phyloP scores from a whole-genome alignment of 345 rosid species.

The Citrus hindsii region DNA sequence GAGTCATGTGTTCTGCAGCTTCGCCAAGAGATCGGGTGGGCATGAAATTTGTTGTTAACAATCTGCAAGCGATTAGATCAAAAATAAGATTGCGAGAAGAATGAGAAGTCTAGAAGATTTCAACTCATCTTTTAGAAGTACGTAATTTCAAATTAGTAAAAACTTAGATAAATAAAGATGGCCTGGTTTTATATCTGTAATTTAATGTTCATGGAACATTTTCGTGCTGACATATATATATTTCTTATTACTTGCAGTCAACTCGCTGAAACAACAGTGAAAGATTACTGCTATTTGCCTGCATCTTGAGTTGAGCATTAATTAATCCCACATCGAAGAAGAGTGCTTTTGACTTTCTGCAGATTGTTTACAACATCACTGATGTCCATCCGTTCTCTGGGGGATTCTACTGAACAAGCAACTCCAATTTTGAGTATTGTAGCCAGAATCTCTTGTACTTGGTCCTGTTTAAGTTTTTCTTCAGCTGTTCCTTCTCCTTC shows the following conservation, averaged over 20 bases:
- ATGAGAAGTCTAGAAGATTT: neutral
- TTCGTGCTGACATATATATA: neutral
- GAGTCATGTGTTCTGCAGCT: constrained; percentile 18
- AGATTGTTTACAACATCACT: constrained; percentile 1
- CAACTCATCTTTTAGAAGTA: too few relatives aligned
- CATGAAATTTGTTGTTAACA: constrained; percentile 17
- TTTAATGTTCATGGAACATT: neutral
- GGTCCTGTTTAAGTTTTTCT: neutral
- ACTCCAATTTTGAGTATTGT: constrained; percentile 16
- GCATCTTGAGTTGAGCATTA: neutral
- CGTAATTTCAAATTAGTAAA: too few relatives aligned
- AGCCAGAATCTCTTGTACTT: constrained; percentile 12
- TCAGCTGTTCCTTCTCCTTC: neutral
- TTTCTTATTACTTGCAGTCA: neutral
- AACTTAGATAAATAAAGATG: too few relatives aligned
- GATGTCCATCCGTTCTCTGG: constrained; percentile 5
- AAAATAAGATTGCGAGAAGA: neutral
- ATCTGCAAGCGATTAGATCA: constrained; percentile 15
- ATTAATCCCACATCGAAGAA: neutral
- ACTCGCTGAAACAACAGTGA: neutral
- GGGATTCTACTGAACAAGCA: constrained; percentile 13
- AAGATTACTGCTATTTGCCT: neutral
- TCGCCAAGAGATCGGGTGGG: constrained; percentile 11
- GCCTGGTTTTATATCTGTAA: neutral
- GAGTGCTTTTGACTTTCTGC: constrained; percentile 20